A percentile compares a stretch with the other conserved stretches of the same genome.
These are phyloP conservation scores for Botryosphaeria dothidea DNA, from an alignment of 2,329 filamentous ascomycete species.

Conservation along the genomic window DNA sequence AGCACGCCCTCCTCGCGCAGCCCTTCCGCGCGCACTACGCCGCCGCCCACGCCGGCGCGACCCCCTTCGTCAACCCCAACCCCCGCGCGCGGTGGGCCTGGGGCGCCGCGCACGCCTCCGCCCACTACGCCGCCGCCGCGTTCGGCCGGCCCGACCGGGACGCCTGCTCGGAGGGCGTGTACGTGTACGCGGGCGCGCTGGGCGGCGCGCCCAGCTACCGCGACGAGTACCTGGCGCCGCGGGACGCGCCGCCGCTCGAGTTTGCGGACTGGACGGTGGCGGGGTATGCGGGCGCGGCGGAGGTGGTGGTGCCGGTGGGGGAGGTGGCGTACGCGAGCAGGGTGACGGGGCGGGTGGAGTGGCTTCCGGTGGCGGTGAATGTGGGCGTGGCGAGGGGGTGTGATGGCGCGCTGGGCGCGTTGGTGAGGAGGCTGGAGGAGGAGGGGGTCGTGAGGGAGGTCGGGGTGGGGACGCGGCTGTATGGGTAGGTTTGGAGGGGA, in stretches of 20 bases:
- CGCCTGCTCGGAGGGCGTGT: neutral
- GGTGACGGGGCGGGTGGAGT: neutral
- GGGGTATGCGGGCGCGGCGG: neutral
- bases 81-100: neutral
- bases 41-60: neutral
- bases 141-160: neutral
- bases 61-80: neutral
- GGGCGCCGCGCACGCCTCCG: neutral
- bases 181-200: neutral
- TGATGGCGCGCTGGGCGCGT: neutral
- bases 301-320: neutral
- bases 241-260: neutral
- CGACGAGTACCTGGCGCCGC: neutral
- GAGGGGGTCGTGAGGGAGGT: neutral
- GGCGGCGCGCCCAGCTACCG: neutral
- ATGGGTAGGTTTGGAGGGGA: too few relatives aligned
- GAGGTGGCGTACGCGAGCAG: neutral
- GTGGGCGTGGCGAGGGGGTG: neutral
- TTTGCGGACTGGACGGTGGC: neutral
- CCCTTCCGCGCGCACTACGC: neutral
- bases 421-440: neutral
- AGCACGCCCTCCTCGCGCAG: neutral
- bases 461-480: neutral
- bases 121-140: neutral
- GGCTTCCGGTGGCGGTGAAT: neutral